Evolutionary conservation across 257 asterid species (phyloP).

Genomic region (Capsicum baccatum): DNA sequence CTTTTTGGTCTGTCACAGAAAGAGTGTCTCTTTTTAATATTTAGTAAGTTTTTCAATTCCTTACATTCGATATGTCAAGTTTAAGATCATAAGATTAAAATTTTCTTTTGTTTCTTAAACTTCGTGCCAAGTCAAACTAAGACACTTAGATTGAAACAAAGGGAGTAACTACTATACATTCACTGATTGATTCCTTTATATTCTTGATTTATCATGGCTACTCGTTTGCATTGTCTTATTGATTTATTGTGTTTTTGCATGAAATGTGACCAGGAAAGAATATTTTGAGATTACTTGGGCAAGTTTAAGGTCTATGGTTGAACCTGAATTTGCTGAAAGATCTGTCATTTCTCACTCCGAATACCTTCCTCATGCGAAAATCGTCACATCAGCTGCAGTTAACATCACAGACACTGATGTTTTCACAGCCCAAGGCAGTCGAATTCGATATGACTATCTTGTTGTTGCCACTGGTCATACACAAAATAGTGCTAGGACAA

Average conservation of each 20-base stretch:
- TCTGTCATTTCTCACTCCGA: conserved; percentile 32
- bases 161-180: no score
- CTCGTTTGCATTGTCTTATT: neutral
- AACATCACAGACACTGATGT: conserved; percentile 27
- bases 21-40: no score
- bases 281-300: conserved; percentile 37
- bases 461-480: conserved; percentile 85
- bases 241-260: neutral
- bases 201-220: no score
- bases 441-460: conserved; percentile 69
- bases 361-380: conserved; percentile 47
- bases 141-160: no score
- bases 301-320: conserved; percentile 35
- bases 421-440: conserved; percentile 46
- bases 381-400: conserved; percentile 61
- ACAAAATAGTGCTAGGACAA: conserved; percentile 46
- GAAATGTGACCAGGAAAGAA: conserved; percentile 25
- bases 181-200: no score
- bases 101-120: no score
- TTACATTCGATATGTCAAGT: no score
- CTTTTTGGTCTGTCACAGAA: no score
- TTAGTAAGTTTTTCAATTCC: no score
- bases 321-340: conserved; percentile 29
- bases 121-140: no score
- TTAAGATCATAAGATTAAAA: no score